Evolutionary conservation across 106 monocot species (phyloP).

Genomic region (Acorus gramineus): DNA sequence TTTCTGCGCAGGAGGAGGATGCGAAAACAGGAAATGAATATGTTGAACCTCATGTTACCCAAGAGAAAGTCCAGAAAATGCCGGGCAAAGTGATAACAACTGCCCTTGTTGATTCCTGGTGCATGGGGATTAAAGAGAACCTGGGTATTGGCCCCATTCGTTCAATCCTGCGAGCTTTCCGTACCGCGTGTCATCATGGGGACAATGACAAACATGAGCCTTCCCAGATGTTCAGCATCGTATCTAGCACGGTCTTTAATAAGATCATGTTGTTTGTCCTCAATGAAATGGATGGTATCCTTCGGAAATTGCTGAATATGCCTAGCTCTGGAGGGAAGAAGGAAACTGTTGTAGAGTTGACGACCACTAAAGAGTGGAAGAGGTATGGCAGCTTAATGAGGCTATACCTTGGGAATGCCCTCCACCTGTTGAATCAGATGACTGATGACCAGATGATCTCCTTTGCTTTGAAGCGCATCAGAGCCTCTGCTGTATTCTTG

Average conservation of each 20-base stretch:
- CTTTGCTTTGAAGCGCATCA: constrained; percentile 84
- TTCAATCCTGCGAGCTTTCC: constrained; percentile 63
- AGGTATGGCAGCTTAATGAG: constrained; percentile 61
- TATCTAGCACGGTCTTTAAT: constrained; percentile 82
- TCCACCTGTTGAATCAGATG: constrained; percentile 92
- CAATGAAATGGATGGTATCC: constrained; percentile 86
- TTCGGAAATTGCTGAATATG: constrained; percentile 52
- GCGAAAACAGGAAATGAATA: constrained; percentile 36
- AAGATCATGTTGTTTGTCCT: constrained; percentile 87
- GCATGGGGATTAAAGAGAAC: constrained; percentile 41
- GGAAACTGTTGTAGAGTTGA: constrained; percentile 60
- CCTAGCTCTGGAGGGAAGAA: constrained; percentile 77
- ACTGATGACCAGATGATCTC: constrained; percentile 94
- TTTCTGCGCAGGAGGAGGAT: constrained; percentile 33
- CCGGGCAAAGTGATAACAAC: constrained; percentile 61
- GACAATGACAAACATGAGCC: constrained; percentile 42
- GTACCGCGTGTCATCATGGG: constrained; percentile 81
- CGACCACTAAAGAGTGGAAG: constrained; percentile 50
- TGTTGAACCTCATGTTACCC: constrained; percentile 12
- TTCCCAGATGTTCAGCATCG: constrained; percentile 31
- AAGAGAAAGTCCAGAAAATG: constrained; percentile 15
- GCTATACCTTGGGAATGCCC: constrained; percentile 78
- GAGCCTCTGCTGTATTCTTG: constrained; percentile 77
- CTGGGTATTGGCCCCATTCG: constrained; percentile 42
- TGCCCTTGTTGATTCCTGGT: constrained; percentile 80